phyloP scores from a whole-genome alignment of 2,329 filamentous ascomycete species.

The Neocucurbitaria cava region DNA sequence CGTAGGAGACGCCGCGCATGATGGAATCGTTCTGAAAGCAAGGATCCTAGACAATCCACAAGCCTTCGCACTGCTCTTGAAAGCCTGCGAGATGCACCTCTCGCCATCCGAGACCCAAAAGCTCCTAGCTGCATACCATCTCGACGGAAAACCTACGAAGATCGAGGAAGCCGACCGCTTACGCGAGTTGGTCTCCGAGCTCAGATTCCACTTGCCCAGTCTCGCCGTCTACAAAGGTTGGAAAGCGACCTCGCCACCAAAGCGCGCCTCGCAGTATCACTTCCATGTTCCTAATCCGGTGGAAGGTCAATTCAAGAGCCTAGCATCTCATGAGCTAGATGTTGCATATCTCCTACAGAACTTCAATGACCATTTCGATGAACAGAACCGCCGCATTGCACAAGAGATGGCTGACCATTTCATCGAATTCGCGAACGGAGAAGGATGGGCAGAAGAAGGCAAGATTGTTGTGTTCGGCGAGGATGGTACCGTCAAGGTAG shows the following conservation, averaged over 20 bases:
- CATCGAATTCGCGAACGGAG: slow-evolving; percentile 31
- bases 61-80: slow-evolving; percentile 16
- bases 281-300: slow-evolving; percentile 41
- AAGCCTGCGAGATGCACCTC: slow-evolving; percentile 23
- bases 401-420: slow-evolving; percentile 31
- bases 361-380: slow-evolving; percentile 27
- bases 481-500: slow-evolving; percentile 14
- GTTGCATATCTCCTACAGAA: slow-evolving; percentile 38
- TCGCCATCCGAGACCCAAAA: slow-evolving; percentile 20
- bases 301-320: slow-evolving; percentile 23
- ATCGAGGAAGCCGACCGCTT: slow-evolving; percentile 16
- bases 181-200: slow-evolving; percentile 53
- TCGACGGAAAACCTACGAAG: slow-evolving; percentile 41
- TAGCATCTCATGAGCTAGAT: slow-evolving; percentile 41
- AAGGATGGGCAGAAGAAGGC: slow-evolving; percentile 28
- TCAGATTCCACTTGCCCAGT: slow-evolving; percentile 54
- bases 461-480: slow-evolving; percentile 30
- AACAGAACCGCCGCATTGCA: slow-evolving; percentile 12
- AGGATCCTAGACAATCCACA: slow-evolving; percentile 42
- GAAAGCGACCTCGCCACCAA: slow-evolving; percentile 15
- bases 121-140: slow-evolving; percentile 47
- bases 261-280: slow-evolving; percentile 27
- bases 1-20: slow-evolving; percentile 56
- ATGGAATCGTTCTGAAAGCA: slow-evolving; percentile 42
- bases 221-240: slow-evolving; percentile 47